phyloP scores from a whole-genome alignment of 2,329 filamentous ascomycete genomes.

The Penicillium thymicola region DNA sequence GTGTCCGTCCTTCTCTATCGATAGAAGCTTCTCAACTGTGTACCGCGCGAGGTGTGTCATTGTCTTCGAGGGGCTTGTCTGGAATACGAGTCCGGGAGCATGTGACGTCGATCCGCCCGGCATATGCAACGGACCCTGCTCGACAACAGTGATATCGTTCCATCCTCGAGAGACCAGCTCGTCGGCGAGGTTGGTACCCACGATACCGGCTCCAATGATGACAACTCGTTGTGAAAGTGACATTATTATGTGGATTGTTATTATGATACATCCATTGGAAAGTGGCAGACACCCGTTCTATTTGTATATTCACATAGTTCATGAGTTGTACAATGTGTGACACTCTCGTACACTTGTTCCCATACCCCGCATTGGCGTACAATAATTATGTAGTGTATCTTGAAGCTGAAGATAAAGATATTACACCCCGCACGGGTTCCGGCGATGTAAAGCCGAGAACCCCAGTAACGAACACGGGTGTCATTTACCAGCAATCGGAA shows the following conservation, averaged over 20 bases:
- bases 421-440: constrained; percentile 12
- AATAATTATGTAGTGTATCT: background rate
- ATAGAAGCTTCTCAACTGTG: constrained; percentile 59
- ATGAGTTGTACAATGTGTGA: constrained; percentile 2
- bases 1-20: constrained; percentile 49
- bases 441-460: constrained; percentile 7
- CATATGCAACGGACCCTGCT: constrained; percentile 61
- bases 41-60: constrained; percentile 60
- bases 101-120: constrained; percentile 65
- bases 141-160: constrained; percentile 61
- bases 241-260: constrained; percentile 25
- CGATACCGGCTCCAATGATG: constrained; percentile 63
- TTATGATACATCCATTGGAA: background rate
- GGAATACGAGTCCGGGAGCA: constrained; percentile 62
- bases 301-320: constrained; percentile 1
- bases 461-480: background rate
- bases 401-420: constrained; percentile 1
- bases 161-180: constrained; percentile 62
- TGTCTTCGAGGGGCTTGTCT: constrained; percentile 50
- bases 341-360: background rate
- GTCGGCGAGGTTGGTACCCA: constrained; percentile 62
- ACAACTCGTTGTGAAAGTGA: constrained; percentile 48
- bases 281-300: background rate
- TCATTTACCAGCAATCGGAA: background rate
- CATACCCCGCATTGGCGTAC: background rate